Base-by-base conservation (phyloP, 495 filamentous ascomycete genomes). In the Trichoderma reesei region DNA sequence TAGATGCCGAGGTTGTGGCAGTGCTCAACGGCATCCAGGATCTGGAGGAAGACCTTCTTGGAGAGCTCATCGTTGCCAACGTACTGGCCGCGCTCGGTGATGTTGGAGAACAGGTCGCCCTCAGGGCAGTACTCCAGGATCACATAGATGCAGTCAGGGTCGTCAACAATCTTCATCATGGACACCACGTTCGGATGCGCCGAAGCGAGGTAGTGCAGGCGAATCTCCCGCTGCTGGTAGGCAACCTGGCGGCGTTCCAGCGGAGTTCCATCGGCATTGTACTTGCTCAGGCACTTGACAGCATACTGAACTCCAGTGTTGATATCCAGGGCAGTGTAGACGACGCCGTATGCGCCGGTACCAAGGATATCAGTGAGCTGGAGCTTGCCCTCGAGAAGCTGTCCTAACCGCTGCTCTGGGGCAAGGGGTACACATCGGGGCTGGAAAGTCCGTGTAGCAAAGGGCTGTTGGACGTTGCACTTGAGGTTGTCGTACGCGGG, bases 111-210 rank as follows among this genome's bases (percentile, higher is more conserved):
- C 62, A 99, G 79, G 76, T 99, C 94, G 67, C 94, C 94, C 75
- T 99, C 94, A 10, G 93, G 90, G 76, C 94, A 98, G 75, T 89
- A 98, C 75, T 99, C 94, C 74, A 99, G 84, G 62, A 99, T 88
- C 68, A 99, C 95, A 78, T 90, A 98, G 67, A 90, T 96, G 80
- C 92, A 96, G 75, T 98, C 92, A 63, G 83, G 78, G 70, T 87
- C 87, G 75, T 97, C 92, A 82, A 97, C 86, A 70, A 99, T 96
- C 81, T 92, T 91, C 61, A 91, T 81, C 76, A 99, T 83, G 67
- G 92, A 95, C 67, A 98, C 93, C 66, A 99, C 90, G 74, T 96
- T 96, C 68, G 87, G 86, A 68, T 98, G 95, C 67, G 83, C 84
- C 67, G 90, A 93, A 67, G 92, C 95, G 71, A 84, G 75, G 75